Base-by-base conservation (phyloP, 1,139 yeast genomes). In the Lodderomyces elongisporus region DNA sequence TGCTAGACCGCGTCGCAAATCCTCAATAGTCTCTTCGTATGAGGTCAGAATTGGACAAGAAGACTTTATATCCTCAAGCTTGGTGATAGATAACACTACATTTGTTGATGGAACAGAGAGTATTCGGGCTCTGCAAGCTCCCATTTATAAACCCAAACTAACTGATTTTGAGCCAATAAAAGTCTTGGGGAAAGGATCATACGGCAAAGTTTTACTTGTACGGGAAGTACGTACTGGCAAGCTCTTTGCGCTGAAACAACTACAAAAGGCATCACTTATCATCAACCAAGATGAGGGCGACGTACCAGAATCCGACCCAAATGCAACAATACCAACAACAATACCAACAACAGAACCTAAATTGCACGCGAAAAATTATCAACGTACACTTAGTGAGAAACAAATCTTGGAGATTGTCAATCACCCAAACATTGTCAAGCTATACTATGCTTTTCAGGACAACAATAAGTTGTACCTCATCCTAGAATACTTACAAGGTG, bases 361-460 rank as follows among this genome's bases (percentile, higher is more conserved):
- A 25, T 56, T 62, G 23, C 59, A 62, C 32, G 44, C 58, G 38
- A 49, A 49, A 27, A 67, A 67, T 43, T 62, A 62, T 36, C 52
- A 51, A 22, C 44, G 70, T 28, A 68, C 74, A 3, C 45, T 68
- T 25, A 67, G 66, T 42, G 74, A 68, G 39, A 55, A 62, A 42
- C 62, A 59, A 34, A 67, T 68, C 25, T 51, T 68, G 41, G 68
- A 64, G 40, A 54, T 54, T 51, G 71, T 68, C 17, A 58, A 80
- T 41, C 97, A 89, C 54, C 93, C 88, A 4, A 87, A 85, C 48
- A 87, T 89, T 41, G 97, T 89, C 21, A 85, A 83, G 55, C 66
- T 89, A 27, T 88, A 77, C 52, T 89, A 87, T 53, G 95, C 97
- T 1, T 77, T 89, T 48, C 97, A 89, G 58, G 97, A 89, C 55